A percentile compares a stretch with the other conserved stretches of the same genome.
Evolutionary conservation across 495 filamentous ascomycete genomes (phyloP).

Genomic region (Aspergillus biplanus): DNA sequence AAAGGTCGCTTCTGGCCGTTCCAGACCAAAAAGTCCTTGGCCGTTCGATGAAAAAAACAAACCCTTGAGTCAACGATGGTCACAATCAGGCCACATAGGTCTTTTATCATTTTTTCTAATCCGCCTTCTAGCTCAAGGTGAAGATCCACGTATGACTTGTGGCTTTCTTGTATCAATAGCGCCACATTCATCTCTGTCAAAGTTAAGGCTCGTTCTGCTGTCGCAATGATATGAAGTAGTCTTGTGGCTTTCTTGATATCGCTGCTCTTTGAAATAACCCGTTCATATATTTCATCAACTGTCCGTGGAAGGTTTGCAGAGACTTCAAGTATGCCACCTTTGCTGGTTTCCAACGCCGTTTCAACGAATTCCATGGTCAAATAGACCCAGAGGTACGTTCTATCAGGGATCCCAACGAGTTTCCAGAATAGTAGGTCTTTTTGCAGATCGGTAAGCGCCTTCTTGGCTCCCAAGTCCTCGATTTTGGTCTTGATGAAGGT

Average conservation of each 20-base stretch:
- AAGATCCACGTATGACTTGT: background rate
- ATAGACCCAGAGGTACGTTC: constrained; percentile 44
- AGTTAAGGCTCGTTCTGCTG: background rate
- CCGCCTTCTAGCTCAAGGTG: background rate
- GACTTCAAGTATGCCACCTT: background rate
- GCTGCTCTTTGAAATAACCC: background rate
- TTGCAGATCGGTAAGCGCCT: constrained; percentile 11
- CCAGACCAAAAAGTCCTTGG: constrained; percentile 3
- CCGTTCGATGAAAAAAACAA: constrained; percentile 4
- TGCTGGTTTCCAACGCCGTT: constrained; percentile 17
- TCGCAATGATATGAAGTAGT: background rate
- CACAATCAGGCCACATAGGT: background rate
- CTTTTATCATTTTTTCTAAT: background rate
- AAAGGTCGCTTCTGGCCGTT: background rate
- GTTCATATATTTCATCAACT: background rate
- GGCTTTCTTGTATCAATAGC: background rate
- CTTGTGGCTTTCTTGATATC: background rate
- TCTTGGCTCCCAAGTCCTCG: constrained; percentile 24
- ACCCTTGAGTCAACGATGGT: background rate
- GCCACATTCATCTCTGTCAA: constrained; percentile 3
- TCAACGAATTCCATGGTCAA: constrained; percentile 26
- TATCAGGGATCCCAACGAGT: constrained; percentile 31
- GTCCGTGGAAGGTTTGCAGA: background rate
- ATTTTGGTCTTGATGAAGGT: constrained; percentile 37
- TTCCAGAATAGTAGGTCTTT: constrained; percentile 19